Evolutionary conservation across 495 filamentous ascomycete species (phyloP).

Genomic region (Penicillium canariense): DNA sequence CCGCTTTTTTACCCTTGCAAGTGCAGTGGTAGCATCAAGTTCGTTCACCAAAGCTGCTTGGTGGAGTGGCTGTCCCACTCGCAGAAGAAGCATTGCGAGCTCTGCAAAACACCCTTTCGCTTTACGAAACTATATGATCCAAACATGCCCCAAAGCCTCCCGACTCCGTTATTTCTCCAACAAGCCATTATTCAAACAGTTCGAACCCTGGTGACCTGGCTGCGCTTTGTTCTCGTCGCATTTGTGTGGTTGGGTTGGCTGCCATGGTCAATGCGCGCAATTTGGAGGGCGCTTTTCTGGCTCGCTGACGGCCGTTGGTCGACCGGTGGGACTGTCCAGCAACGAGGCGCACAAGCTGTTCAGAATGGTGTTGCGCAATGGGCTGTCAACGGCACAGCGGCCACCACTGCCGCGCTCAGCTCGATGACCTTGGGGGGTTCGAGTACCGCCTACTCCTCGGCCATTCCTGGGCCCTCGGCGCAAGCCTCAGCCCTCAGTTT

Average conservation of each 20-base stretch:
- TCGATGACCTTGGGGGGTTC: slow-evolving; percentile 27
- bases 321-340: slow-evolving; percentile 31
- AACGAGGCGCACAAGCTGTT: slow-evolving; percentile 15
- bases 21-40: slow-evolving; percentile 97
- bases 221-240: slow-evolving; percentile 71
- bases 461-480: slow-evolving; percentile 24
- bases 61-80: slow-evolving; percentile 98
- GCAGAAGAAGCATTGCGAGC: slow-evolving; percentile 98
- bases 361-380: slow-evolving; percentile 20
- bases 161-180: slow-evolving; percentile 72
- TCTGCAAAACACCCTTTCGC: slow-evolving; percentile 96
- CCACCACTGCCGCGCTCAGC: slow-evolving; percentile 24
- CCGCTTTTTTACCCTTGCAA: slow-evolving; percentile 97
- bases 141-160: slow-evolving; percentile 82
- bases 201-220: slow-evolving; percentile 69
- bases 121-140: slow-evolving; percentile 97
- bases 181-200: slow-evolving; percentile 70
- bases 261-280: slow-evolving; percentile 84
- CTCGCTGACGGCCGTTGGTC: slow-evolving; percentile 88
- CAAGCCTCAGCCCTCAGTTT: slow-evolving; percentile 45
- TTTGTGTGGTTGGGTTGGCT: slow-evolving; percentile 87
- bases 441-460: slow-evolving; percentile 24
- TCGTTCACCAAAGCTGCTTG: slow-evolving; percentile 94
- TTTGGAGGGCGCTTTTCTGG: slow-evolving; percentile 94
- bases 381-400: slow-evolving; percentile 34